Base-by-base conservation (phyloP, 202 grass and related monocot genomes). In the Digitaria exilis region DNA sequence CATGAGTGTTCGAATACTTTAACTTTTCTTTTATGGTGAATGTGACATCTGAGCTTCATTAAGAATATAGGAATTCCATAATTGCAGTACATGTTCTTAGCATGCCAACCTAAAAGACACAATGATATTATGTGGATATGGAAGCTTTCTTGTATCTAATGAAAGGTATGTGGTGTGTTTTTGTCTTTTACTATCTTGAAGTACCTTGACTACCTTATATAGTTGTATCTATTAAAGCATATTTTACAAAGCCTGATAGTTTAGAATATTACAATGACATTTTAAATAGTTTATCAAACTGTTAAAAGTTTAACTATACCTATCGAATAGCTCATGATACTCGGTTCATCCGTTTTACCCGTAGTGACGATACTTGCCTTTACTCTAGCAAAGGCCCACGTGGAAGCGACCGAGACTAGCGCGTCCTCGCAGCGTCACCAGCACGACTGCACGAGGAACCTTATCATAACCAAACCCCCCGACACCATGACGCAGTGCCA, bases 401-500 rank as follows among this genome's bases (percentile, higher is more conserved):
- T n/a, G n/a, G n/a, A n/a, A n/a, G n/a, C n/a, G n/a, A n/a, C n/a
- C n/a, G n/a, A n/a, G n/a, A n/a, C n/a, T n/a, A n/a, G n/a, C n/a
- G n/a, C n/a, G 30, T 68, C 12, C 13, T 9, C 35, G 34, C 24
- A 76, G 82, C 63, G 31, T 69, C 34, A 16, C 16, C 5, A 55
- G 19, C 75, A 44, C n/a, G n/a, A n/a, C n/a, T n/a, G n/a, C n/a
- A n/a, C 34, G 25, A 59, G 52, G 25, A 52, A 52, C 1, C 34
- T 72, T 32, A 72, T 64, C 31, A 7, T 22, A 6, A 51, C 17
- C 64, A 73, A 24, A 73, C 24, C 24, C 12, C 26, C 51, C 6
- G 82, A 85, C 87, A 81, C 34, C 46, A 22, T 70, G 71, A 89
- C 87, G 82, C 56, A 2, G 45, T 55, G 70, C 34, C 87, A 85